A percentile compares a stretch with the other conserved stretches of the same genome.
phyloP scores from a whole-genome alignment of 2,329 filamentous ascomycete species.

The Escovopsis weberi region DNA sequence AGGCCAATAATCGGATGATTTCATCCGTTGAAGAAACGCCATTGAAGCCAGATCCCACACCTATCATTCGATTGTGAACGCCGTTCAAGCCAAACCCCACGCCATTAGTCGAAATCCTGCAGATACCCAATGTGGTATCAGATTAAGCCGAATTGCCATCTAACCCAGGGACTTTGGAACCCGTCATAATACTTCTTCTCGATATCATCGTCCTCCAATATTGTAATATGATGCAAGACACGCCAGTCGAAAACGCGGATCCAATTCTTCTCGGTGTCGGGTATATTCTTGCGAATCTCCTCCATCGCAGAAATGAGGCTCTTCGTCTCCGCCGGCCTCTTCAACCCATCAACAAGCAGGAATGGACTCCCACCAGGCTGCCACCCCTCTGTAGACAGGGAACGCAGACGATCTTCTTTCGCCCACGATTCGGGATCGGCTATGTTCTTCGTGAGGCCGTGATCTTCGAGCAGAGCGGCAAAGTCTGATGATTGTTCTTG shows the following conservation, averaged over 20 bases:
- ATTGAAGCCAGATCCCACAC: neutral
- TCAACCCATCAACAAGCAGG: constrained; percentile 28
- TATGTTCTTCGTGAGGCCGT: constrained; percentile 24
- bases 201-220: constrained; percentile 20
- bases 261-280: constrained; percentile 19
- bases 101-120: neutral
- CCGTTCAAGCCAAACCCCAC: neutral
- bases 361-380: constrained; percentile 12
- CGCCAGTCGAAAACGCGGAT: constrained; percentile 34
- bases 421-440: constrained; percentile 23
- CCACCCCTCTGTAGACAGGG: neutral
- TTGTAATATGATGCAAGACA: constrained; percentile 25
- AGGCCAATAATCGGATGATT: too few relatives aligned
- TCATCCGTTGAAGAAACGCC: constrained; percentile 14
- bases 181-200: constrained; percentile 19
- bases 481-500: constrained; percentile 20
- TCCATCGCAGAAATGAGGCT: constrained; percentile 21
- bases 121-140: constrained; percentile 9
- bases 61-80: neutral
- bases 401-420: constrained; percentile 5
- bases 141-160: constrained; percentile 29
- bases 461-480: constrained; percentile 23
- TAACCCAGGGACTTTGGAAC: constrained; percentile 26
- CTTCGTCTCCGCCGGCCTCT: constrained; percentile 16
- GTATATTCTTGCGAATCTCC: constrained; percentile 12